Percentiles rank a stretch among this genome's conserved stretches.
These are phyloP conservation scores for Fusarium fracticaudum DNA, from an alignment of 2,329 filamentous ascomycete species.

Conservation along the genomic window DNA sequence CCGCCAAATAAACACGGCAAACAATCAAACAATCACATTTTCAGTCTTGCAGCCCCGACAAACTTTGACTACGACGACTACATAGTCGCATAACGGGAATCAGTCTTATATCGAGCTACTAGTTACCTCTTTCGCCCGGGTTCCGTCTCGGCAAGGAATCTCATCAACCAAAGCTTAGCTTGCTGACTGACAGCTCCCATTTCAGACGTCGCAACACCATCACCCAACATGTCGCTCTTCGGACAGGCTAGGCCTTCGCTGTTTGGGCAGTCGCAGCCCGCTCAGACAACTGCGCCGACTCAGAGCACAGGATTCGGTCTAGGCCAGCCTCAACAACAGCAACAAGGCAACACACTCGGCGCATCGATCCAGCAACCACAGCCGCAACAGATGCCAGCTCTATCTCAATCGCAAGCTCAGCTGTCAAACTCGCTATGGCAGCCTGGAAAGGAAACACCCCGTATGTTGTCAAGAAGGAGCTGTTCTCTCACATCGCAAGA, in stretches of 20 bases:
- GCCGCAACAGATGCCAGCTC: slow-evolving; percentile 53
- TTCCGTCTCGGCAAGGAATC: slow-evolving; percentile 15
- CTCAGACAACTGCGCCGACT: slow-evolving; percentile 46
- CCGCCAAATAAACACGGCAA: slow-evolving; percentile 38
- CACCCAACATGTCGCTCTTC: slow-evolving; percentile 52
- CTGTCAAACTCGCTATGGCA: slow-evolving; percentile 63
- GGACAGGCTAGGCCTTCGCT: slow-evolving; percentile 51
- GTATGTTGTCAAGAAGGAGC: slow-evolving; percentile 47
- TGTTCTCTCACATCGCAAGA: background rate
- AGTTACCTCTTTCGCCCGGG: background rate
- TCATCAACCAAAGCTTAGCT: slow-evolving; percentile 25
- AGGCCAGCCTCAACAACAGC: slow-evolving; percentile 48
- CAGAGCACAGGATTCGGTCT: slow-evolving; percentile 27
- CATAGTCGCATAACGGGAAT: background rate
- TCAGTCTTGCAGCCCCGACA: slow-evolving; percentile 28
- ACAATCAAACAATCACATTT: slow-evolving; percentile 11
- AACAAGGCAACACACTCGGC: slow-evolving; percentile 50
- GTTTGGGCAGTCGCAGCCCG: slow-evolving; percentile 52
- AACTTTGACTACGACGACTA: background rate
- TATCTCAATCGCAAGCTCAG: slow-evolving; percentile 58
- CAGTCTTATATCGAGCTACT: background rate
- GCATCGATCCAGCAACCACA: slow-evolving; percentile 51
- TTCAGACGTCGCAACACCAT: slow-evolving; percentile 19
- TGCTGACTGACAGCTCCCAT: slow-evolving; percentile 18
- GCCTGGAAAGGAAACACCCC: slow-evolving; percentile 59